Percentiles rank a stretch among this genome's conserved stretches.
phyloP scores from a whole-genome alignment of 768 basidiomycete genomes.

The Leccinum longicurvipes region DNA sequence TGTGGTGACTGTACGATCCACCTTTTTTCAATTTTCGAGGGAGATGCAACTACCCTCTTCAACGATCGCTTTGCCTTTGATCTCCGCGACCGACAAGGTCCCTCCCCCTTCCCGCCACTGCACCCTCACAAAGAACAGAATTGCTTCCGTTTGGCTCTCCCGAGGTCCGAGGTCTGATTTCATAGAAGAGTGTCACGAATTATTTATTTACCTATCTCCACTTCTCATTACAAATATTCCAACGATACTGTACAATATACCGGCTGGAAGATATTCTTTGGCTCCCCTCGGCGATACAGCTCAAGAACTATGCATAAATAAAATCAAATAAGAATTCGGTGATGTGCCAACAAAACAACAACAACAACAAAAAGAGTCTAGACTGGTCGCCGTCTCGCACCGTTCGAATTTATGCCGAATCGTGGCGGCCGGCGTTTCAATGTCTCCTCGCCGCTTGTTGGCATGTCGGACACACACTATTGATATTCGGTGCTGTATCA shows the following conservation, averaged over 20 bases:
- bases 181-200: constrained; percentile 8
- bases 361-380: constrained; percentile 6
- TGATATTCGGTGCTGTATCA: constrained; percentile 40
- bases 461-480: constrained; percentile 42
- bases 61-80: constrained; percentile 15
- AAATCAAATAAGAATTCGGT: constrained; percentile 21
- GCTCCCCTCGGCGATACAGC: constrained; percentile 22
- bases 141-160: constrained; percentile 31
- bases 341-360: constrained; percentile 14
- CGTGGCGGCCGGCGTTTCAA: constrained; percentile 10
- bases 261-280: not conserved
- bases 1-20: not conserved
- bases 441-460: constrained; percentile 25
- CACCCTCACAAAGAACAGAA: constrained; percentile 6
- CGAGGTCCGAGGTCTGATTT: not conserved
- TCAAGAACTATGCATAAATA: constrained; percentile 24
- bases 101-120: constrained; percentile 5
- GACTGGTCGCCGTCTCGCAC: not conserved
- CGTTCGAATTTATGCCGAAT: not conserved
- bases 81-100: constrained; percentile 27
- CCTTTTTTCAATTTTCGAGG: not conserved
- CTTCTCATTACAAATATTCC: not conserved
- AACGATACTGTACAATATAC: constrained; percentile 13
- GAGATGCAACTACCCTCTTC: constrained; percentile 7
- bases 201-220: constrained; percentile 3